These are phyloP conservation scores for Thuidium tamariscinum DNA, from an alignment of 225 moss, liverwort and hornwort species.

Conservation along the genomic window DNA sequence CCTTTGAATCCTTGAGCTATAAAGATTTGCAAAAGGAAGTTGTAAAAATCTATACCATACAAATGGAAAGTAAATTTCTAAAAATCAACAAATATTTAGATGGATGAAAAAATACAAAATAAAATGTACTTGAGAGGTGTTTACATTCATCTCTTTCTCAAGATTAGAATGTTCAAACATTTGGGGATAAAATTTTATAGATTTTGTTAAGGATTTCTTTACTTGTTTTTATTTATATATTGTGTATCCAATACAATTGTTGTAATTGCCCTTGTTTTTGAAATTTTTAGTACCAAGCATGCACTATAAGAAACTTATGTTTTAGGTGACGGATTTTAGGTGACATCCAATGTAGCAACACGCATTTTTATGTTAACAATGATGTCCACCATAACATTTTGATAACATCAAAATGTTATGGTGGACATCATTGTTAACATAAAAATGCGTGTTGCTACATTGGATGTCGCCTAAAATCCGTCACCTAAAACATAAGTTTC, in stretches of 20 bases:
- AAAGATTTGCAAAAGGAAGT: neutral
- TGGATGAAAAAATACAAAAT: neutral
- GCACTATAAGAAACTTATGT: no score
- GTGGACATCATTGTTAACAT: no score
- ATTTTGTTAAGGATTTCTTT: neutral
- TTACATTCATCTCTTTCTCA: neutral
- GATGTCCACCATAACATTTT: no score
- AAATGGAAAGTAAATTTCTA: neutral
- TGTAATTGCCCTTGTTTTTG: rapidly evolving
- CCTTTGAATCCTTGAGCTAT: no score
- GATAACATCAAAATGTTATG: no score
- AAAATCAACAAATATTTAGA: neutral
- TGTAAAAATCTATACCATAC: neutral
- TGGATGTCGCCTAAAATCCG: no score
- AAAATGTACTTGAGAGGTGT: neutral
- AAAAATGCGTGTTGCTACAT: no score
- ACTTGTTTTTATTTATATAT: neutral
- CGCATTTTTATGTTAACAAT: no score
- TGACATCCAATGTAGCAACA: no score
- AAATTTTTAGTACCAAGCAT: no score
- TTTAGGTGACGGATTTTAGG: no score
- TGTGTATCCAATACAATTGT: neutral
- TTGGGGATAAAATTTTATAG: neutral
- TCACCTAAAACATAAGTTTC: no score
- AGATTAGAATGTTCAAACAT: neutral